These are phyloP conservation scores for Microcyclosporella mali DNA, from an alignment of 2,329 filamentous ascomycete genomes.

Conservation along the genomic window DNA sequence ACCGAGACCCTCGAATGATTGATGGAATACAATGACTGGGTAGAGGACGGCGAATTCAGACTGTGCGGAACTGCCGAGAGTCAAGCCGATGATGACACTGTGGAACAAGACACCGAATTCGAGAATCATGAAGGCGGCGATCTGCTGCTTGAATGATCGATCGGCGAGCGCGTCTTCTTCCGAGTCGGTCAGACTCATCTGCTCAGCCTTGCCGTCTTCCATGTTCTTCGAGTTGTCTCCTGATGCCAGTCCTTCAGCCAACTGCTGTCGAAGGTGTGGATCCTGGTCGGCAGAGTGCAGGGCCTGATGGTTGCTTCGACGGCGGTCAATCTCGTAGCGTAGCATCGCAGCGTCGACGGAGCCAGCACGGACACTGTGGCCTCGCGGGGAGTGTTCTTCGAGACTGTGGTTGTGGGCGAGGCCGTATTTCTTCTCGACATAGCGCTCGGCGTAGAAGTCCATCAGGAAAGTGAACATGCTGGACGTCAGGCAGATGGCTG, in stretches of 20 bases:
- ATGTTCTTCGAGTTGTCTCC: conserved; percentile 3
- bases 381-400: too few relatives aligned
- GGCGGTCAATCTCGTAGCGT: conserved; percentile 13
- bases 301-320: conserved; percentile 31
- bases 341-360: conserved; percentile 24
- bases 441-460: conserved; percentile 47
- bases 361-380: conserved; percentile 7
- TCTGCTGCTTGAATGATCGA: conserved; percentile 61
- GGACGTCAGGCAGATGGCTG: conserved; percentile 46
- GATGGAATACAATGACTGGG: conserved; percentile 72
- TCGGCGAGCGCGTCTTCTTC: conserved; percentile 16
- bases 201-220: conserved; percentile 10
- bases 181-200: conserved; percentile 16
- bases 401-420: conserved; percentile 27
- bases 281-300: conserved; percentile 41
- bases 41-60: conserved; percentile 55
- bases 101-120: conserved; percentile 77
- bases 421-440: conserved; percentile 45
- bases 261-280: not conserved
- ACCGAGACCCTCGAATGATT: conserved; percentile 88
- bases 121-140: conserved; percentile 84
- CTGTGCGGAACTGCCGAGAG: conserved; percentile 54
- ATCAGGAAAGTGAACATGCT: conserved; percentile 47
- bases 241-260: not conserved
- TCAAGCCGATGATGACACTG: conserved; percentile 50